These are phyloP conservation scores for Mortierella sp. DNA, from an alignment of 371 early-diverging fungal species.

Conservation along the genomic window DNA sequence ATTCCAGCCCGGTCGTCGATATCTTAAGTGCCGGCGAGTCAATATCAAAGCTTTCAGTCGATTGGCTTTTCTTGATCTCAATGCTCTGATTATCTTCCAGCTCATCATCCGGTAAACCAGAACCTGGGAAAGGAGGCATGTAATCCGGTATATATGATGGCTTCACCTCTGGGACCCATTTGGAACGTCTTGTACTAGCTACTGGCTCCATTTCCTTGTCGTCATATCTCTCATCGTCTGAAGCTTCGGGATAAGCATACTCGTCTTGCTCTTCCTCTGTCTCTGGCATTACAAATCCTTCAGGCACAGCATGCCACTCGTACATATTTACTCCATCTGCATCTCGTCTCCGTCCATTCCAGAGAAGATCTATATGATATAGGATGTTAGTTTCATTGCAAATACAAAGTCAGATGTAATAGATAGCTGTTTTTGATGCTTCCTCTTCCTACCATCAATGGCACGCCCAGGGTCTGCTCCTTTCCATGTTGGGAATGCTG, in stretches of 20 bases:
- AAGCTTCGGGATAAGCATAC: constrained; percentile 51
- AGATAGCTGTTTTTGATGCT: not conserved
- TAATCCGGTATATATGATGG: constrained; percentile 48
- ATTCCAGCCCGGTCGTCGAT: constrained; percentile 27
- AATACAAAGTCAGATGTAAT: not conserved
- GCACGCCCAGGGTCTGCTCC: constrained; percentile 49
- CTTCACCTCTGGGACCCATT: constrained; percentile 42
- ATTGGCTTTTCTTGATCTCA: constrained; percentile 10
- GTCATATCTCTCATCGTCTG: constrained; percentile 17
- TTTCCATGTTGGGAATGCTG: constrained; percentile 49
- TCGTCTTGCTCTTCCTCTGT: constrained; percentile 56
- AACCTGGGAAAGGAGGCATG: constrained; percentile 50
- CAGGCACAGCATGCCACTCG: constrained; percentile 50
- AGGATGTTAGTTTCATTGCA: not conserved
- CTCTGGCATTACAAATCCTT: constrained; percentile 42
- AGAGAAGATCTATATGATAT: constrained; percentile 26
- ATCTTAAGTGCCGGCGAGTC: constrained; percentile 9
- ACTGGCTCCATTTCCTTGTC: constrained; percentile 1
- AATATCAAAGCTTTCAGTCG: constrained; percentile 7
- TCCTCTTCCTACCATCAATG: constrained; percentile 30
- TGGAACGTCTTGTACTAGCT: constrained; percentile 3
- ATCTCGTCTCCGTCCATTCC: constrained; percentile 31
- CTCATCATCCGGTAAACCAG: constrained; percentile 19
- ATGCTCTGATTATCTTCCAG: constrained; percentile 7
- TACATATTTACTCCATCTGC: constrained; percentile 18